Base-by-base conservation (phyloP, 306 rosid species). In the Cicer pinnatifidum region DNA sequence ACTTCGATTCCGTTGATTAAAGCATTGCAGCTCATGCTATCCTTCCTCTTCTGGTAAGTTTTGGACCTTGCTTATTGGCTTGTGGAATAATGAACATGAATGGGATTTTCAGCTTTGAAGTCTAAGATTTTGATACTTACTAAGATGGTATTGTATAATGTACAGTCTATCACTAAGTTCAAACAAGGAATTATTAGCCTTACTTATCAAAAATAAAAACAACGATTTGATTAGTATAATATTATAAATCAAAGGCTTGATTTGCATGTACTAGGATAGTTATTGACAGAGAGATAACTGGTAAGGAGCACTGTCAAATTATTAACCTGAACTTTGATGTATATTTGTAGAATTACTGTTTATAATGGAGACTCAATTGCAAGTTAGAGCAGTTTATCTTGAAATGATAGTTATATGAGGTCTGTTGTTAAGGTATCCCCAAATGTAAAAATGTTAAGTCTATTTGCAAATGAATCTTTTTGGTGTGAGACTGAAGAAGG, bases 31-130 rank as follows among this genome's bases (percentile, higher is more conserved):
- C 97, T 95, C 76, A 81, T 89, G 76, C 74, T 95, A 60, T 95
- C 96, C 41, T 95, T 90, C 81, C 88, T 95, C 70, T 95, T 95
- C 80, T 95, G 99, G 97, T 94, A 83, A 0, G 85, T 75, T 69
- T 76, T 66, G 7, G 50, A 46, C 20, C 10, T 33, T 35, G 1
- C 37, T 23, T 63, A n/a, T 16, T 63, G 20, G 51, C 11, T 59
- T 62, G 57, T 19, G 47, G 41, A 69, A 62, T 63, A 3, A 28
- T 28, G 5, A 28, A 28, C 5, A 3, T 67, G 44, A 44, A 6
- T 35, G 41, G 16, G 51, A 38, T 41, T 46, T 69, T 15, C 69
- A 12, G 33, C 5, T 12, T 57, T 50, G 11, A 54, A 51, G 7
- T 60, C 19, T n/a, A 19, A 19, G 12, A 4, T 60, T 20, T 64